Evolutionary conservation across 2,329 filamentous ascomycete species (phyloP), one percentile per base, ranked within the genome.

Genomic region (Fusarium pilosicola): DNA sequence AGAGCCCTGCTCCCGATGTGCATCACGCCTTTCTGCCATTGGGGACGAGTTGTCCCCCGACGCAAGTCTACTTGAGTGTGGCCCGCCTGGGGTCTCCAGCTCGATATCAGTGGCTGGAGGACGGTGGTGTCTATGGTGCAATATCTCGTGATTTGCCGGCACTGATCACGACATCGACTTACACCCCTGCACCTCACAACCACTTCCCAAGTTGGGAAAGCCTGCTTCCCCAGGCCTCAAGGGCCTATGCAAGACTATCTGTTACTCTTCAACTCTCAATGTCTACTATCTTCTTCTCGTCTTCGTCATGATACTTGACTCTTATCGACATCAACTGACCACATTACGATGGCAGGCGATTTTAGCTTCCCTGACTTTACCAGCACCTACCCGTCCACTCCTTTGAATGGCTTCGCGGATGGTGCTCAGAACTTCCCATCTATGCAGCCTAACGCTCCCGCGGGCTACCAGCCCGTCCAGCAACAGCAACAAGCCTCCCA

Each of bases 301-400:
- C 52, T 57, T 73, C 64, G 72, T 56, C 74, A 78, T 78, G 76
- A 74, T 62, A 70, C 34, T 68, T 76, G 68, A 62, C 41, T 73
- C 55, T 63, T 65, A 52, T 58, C 62, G 41, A 75, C 68, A 44
- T 61, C 69, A 58, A 77, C 79, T 81, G 76, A 81, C 77, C 77
- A 65, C 46, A 32, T 38, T 78, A 83, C 78, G 78, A 87, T 86
- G 86, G 81, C 85, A 90, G 88, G 86, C 82, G 88, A 90, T 74
- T 90, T 89, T 78, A 86, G 83, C 81, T 88, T 88, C 73, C 82
- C 85, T 75, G 88, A 89, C 74, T 90, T 89, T 77, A 81, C 80
- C 80, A 85, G 84, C 80, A 80, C 83, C 67, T 90, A 89, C 80
- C 81, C 86, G 60, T 84, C 86, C 73, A 84, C 86, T 64, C 84